Percentiles rank a stretch among this genome's conserved stretches.
Evolutionary conservation across 768 basidiomycete species (phyloP).

Genomic region (Boletus bicolor): DNA sequence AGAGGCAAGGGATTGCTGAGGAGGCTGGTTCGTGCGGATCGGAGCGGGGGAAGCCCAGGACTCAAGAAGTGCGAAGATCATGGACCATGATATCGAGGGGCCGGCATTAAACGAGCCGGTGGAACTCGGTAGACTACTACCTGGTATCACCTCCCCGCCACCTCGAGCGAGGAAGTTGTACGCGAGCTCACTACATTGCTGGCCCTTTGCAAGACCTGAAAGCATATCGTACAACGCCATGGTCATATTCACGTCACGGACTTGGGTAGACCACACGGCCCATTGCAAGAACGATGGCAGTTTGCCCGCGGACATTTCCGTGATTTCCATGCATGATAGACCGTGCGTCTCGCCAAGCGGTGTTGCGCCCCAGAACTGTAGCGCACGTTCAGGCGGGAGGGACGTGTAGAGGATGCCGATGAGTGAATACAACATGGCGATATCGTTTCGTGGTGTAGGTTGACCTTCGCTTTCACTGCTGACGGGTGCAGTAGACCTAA

Average conservation of each 20-base stretch:
- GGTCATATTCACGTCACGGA: constrained; percentile 67
- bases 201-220: constrained; percentile 76
- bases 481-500: constrained; percentile 44
- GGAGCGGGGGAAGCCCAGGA: constrained; percentile 64
- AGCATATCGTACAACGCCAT: constrained; percentile 89
- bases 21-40: constrained; percentile 42
- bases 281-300: constrained; percentile 81
- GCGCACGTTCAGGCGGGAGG: constrained; percentile 69
- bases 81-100: constrained; percentile 71
- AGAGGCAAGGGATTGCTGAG: constrained; percentile 38
- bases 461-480: constrained; percentile 42
- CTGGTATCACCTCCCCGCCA: constrained; percentile 65
- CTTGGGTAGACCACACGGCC: constrained; percentile 84
- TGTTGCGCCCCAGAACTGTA: constrained; percentile 83
- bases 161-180: constrained; percentile 86
- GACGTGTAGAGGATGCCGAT: constrained; percentile 77
- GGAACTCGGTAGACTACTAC: constrained; percentile 46
- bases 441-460: constrained; percentile 68
- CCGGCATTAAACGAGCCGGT: constrained; percentile 39
- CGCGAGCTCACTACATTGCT: constrained; percentile 79
- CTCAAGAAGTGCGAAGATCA: constrained; percentile 72
- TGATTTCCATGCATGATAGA: constrained; percentile 52
- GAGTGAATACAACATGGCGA: constrained; percentile 79
- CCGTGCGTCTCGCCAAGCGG: constrained; percentile 40
- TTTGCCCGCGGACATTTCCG: constrained; percentile 60